Percentiles rank a stretch among this genome's conserved stretches.
Conservation (phyloP, 2,329 filamentous ascomycete species). For the Fusarium kyushuense region DNA sequence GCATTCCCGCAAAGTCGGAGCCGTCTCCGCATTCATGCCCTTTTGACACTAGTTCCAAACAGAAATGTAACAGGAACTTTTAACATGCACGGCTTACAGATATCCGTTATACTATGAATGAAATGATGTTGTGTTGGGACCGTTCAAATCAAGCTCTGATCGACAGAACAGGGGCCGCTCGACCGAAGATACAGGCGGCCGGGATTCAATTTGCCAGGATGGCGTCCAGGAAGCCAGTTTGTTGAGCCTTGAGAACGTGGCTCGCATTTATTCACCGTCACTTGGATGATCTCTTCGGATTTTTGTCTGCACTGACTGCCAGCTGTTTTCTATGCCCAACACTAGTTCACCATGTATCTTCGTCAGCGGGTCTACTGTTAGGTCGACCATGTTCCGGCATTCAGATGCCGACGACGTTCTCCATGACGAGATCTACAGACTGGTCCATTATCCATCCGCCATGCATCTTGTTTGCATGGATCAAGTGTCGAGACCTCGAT, state of each 20-base stretch:
- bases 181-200: background rate
- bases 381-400: background rate
- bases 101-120: background rate
- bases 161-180: background rate
- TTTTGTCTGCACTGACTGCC: background rate
- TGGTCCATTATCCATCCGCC: background rate
- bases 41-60: background rate
- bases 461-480: background rate
- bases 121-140: background rate
- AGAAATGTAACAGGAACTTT: background rate
- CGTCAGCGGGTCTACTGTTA: background rate
- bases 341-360: background rate
- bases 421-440: background rate
- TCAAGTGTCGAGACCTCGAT: background rate
- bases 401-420: background rate
- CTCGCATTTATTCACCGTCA: background rate
- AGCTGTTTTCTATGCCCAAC: background rate
- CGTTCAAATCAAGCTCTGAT: background rate
- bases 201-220: background rate
- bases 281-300: background rate
- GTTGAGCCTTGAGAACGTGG: background rate
- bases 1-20: constrained; percentile 18
- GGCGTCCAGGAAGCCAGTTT: background rate
- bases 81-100: too few species aligned
- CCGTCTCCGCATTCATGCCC: constrained; percentile 17